Evolutionary conservation across 2,329 filamentous ascomycete species (phyloP), one percentile per base, ranked within the genome.

Genomic region (Whalleya microplaca): DNA sequence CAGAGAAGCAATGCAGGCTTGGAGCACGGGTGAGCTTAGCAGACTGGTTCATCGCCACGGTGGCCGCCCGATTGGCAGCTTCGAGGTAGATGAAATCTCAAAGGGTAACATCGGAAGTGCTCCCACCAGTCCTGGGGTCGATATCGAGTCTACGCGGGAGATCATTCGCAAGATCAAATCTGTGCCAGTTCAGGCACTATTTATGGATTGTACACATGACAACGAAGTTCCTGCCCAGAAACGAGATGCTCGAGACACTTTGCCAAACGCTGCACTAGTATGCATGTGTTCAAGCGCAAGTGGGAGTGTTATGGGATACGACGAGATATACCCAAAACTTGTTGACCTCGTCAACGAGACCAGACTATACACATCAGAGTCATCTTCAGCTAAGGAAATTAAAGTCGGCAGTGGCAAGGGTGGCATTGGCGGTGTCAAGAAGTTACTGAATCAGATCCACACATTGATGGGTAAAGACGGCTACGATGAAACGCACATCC

Each of bases 131-230:
- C 51, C 63, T 59, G 49, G 61, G 62, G 18, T 67, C 59, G 45
- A 72, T 42, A 72, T 72, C 14, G 69, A 73, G 6, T 70, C 75
- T 21, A 76, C 78, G 29, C 78, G 80, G 37, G 89, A 94, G 66
- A 84, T 90, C 18, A 82, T 96, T 63, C 89, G 88, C 63, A 88
- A 83, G 59, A 93, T 99, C 73, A 91, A 91, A 64, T 88, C 90
- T n/a, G 90, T 87, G 2, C 91, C 93, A 3, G 89, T 98, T 0
- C 93, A 96, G 64, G 95, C 94, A 0, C 79, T 99, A 1, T 97
- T 99, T 75, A 98, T 98, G 92, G 96, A 99, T 72, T 99, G 96
- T 74, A 99, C 96, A 0, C 95, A 99, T 73, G 95, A 99, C 76
- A 99, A 99, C 67, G 94, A 99, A 76, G 90, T 92, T 2, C 95